Evolutionary conservation across 345 rosid genomes (phyloP).

Genomic region (Rubroshorea leprosula): DNA sequence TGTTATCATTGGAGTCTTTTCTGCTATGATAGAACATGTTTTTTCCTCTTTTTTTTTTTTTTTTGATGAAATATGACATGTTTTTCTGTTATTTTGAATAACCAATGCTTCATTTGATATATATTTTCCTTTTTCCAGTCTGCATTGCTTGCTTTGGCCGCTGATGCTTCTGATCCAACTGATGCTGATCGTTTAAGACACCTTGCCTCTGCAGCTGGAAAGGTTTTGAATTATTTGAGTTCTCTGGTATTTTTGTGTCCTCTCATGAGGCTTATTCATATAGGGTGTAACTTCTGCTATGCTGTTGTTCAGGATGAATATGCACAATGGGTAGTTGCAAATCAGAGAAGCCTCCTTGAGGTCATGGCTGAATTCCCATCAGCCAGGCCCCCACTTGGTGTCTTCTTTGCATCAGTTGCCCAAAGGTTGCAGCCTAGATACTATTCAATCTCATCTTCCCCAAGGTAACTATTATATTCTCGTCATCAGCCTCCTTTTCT

Average conservation of each 20-base stretch:
- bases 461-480: conserved; percentile 46
- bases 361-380: conserved; percentile 95
- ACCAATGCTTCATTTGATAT: conserved; percentile 2
- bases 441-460: conserved; percentile 96
- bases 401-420: conserved; percentile 93
- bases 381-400: conserved; percentile 88
- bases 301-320: conserved; percentile 67
- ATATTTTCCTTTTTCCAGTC: conserved; percentile 43
- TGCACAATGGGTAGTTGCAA: conserved; percentile 75
- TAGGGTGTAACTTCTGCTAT: background rate
- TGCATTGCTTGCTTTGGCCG: conserved; percentile 83
- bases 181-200: conserved; percentile 77
- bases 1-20: background rate
- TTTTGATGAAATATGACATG: background rate
- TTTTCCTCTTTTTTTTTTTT: background rate
- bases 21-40: background rate
- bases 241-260: background rate
- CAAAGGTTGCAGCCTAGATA: conserved; percentile 93
- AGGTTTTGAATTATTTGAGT: conserved; percentile 40
- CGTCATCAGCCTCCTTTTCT: background rate
- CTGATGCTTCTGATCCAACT: conserved; percentile 86
- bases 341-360: conserved; percentile 95
- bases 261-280: background rate
- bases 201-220: conserved; percentile 92
- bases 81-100: background rate